These are phyloP conservation scores for Chrysoporthe puriensis DNA, from an alignment of 2,329 filamentous ascomycete genomes.

Conservation along the genomic window DNA sequence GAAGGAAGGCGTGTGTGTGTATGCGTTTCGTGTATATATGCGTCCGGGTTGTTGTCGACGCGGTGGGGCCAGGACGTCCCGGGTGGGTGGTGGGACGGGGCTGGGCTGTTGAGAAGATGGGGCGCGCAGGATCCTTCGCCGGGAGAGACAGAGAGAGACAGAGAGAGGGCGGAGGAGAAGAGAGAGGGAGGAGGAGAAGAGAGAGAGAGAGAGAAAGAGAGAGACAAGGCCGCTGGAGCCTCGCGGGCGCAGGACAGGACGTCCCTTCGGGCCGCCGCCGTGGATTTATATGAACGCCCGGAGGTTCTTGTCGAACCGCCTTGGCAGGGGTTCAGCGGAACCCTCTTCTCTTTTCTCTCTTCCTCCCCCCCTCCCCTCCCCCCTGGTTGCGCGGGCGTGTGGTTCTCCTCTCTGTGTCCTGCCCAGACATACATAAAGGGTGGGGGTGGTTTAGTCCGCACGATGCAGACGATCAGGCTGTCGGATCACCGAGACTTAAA, in stretches of 20 bases:
- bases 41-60: not conserved
- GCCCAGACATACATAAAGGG: slow-evolving; percentile 1
- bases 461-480: slow-evolving; percentile 13
- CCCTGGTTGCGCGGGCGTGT: too few species aligned
- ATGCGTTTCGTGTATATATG: not conserved
- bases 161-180: too few species aligned
- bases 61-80: not conserved
- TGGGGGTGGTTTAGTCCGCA: slow-evolving; percentile 20
- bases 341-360: slow-evolving; percentile 16
- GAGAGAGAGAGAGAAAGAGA: too few species aligned
- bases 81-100: not conserved
- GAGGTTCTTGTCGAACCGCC: not conserved
- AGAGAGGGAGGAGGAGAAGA: too few species aligned
- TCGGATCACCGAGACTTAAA: slow-evolving; percentile 18
- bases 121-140: too few species aligned
- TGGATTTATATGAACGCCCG: not conserved
- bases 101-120: too few species aligned
- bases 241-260: too few species aligned
- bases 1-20: not conserved
- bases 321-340: slow-evolving; percentile 21
- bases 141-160: not conserved
- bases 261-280: not conserved
- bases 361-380: too few species aligned
- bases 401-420: not conserved
- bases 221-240: not conserved